phyloP scores from a whole-genome alignment of 2,329 filamentous ascomycete genomes.

The Zymoseptoria tritici region DNA sequence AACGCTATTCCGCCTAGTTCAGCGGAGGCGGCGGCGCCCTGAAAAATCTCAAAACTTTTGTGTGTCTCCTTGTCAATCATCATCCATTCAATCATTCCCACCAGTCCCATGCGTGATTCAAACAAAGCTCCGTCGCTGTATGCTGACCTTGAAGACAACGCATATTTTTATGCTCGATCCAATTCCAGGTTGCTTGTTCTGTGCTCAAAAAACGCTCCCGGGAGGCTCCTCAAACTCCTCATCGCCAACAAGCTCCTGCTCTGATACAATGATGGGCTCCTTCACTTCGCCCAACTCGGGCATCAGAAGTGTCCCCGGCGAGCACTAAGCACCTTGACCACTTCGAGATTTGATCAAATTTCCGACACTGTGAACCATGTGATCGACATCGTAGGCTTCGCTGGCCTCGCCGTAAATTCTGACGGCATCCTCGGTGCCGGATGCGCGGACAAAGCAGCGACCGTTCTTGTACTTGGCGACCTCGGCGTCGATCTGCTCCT shows the following conservation, averaged over 20 bases:
- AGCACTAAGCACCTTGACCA: constrained; percentile 5
- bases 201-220: background rate
- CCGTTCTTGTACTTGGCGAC: constrained; percentile 89
- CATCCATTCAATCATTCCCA: background rate
- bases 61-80: background rate
- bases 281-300: background rate
- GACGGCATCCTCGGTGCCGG: constrained; percentile 92
- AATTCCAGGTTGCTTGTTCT: background rate
- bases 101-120: background rate
- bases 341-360: constrained; percentile 14
- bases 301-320: background rate
- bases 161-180: background rate
- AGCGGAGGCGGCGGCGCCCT: background rate
- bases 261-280: background rate
- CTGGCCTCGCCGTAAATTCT: constrained; percentile 93
- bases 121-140: background rate
- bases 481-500: constrained; percentile 76
- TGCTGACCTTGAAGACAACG: background rate
- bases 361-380: constrained; percentile 74
- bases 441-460: constrained; percentile 83
- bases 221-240: background rate
- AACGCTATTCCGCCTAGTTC: background rate
- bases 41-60: background rate
- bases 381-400: constrained; percentile 80
- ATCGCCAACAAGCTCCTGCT: background rate